A percentile compares a stretch with the other conserved stretches of the same genome.
Conservation (phyloP, 768 basidiomycete genomes). For the Tylopilus cervinicoccineus region DNA sequence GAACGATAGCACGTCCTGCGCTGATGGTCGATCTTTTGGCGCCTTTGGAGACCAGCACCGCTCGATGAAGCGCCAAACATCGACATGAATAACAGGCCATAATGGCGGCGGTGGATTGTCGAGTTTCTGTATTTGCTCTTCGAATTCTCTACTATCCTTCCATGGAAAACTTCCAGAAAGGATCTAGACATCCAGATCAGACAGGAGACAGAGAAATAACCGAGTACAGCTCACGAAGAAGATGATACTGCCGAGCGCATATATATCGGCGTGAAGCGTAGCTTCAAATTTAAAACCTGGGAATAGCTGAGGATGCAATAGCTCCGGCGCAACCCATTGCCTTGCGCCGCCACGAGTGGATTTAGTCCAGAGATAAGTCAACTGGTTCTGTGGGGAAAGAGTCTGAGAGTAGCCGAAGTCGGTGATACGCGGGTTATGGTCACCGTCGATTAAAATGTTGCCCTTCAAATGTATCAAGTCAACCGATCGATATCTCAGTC, state of each 20-base stretch:
- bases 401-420: slow-evolving; percentile 6
- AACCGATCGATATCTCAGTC: neutral
- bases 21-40: neutral
- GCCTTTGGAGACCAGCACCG: slow-evolving; percentile 3
- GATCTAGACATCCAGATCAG: neutral
- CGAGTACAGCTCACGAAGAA: neutral
- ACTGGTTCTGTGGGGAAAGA: neutral
- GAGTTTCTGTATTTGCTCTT: neutral
- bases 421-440: neutral
- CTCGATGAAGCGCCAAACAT: slow-evolving; percentile 1
- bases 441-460: slow-evolving; percentile 2
- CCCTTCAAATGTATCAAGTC: neutral
- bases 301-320: neutral
- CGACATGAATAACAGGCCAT: slow-evolving; percentile 2
- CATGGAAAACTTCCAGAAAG: neutral
- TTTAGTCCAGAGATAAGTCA: neutral
- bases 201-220: neutral
- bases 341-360: neutral
- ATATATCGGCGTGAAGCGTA: slow-evolving; percentile 1
- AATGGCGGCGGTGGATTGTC: neutral
- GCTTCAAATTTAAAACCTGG: neutral
- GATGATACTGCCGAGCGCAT: slow-evolving; percentile 4
- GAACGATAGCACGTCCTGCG: neutral
- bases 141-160: neutral
- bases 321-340: slow-evolving; percentile 5